phyloP scores from a whole-genome alignment of 306 rosid genomes.

The Begonia peltatifolia region DNA sequence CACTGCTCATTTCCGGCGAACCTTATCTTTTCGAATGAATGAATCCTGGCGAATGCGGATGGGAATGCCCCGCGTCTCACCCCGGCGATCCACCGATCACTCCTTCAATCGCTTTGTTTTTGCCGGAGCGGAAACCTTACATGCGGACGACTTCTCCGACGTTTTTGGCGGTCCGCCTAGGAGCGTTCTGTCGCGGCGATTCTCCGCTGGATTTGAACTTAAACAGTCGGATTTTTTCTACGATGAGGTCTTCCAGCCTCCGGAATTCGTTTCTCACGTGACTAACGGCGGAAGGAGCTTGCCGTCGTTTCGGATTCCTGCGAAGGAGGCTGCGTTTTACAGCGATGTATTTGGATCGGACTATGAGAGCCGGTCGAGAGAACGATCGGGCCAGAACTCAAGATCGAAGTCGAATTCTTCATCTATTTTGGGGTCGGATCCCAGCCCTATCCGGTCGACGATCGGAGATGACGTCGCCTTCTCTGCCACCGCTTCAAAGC shows the following conservation, averaged over 20 bases:
- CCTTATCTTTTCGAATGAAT: conserved; percentile 27
- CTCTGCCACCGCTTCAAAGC: conserved; percentile 48
- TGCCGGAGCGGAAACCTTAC: conserved; percentile 14
- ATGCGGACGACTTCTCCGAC: conserved; percentile 53
- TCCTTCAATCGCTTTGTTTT: conserved; percentile 13
- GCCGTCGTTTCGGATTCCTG: conserved; percentile 61
- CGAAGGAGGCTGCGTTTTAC: conserved; percentile 38
- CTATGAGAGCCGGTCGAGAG: conserved; percentile 63
- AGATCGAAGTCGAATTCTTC: conserved; percentile 56
- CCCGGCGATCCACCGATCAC: conserved; percentile 35
- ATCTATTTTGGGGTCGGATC: conserved; percentile 64
- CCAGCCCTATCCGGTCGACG: conserved; percentile 52
- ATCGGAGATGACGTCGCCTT: conserved; percentile 61
- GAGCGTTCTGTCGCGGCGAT: conserved; percentile 36
- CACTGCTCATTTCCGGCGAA: neutral
- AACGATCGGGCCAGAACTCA: conserved; percentile 52
- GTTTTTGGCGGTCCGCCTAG: conserved; percentile 85
- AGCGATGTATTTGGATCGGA: conserved; percentile 60
- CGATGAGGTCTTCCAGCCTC: conserved; percentile 41
- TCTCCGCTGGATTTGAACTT: conserved; percentile 12
- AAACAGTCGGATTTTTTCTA: conserved; percentile 19
- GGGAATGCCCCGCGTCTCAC: conserved; percentile 35
- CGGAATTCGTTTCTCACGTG: conserved; percentile 20
- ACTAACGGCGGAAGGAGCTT: conserved; percentile 28
- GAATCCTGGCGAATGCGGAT: conserved; percentile 45